Conservation (phyloP, 2,329 filamentous ascomycete species). For the Canariomyces notabilis region DNA sequence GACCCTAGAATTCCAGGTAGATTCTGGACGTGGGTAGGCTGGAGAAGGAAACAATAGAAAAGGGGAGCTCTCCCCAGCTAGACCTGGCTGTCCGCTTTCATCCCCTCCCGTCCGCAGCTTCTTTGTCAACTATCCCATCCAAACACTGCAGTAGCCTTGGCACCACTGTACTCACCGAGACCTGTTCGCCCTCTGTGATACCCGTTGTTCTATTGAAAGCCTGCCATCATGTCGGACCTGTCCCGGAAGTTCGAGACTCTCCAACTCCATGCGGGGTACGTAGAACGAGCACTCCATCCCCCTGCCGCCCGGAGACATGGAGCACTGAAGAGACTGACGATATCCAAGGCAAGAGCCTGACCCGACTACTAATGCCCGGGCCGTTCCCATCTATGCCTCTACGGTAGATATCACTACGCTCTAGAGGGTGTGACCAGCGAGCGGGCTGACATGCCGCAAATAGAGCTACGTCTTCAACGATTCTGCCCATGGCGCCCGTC, state of each 20-base stretch:
- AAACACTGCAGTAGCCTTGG: too few relatives aligned
- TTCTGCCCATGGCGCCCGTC: conserved; percentile 86
- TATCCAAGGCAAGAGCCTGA: conserved; percentile 68
- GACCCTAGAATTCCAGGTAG: conserved; percentile 2
- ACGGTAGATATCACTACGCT: conserved; percentile 49
- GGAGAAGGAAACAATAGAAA: neutral
- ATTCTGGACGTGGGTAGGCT: conserved; percentile 1
- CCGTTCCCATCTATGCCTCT: conserved; percentile 93
- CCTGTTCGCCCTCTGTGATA: conserved; percentile 9
- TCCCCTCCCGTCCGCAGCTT: neutral
- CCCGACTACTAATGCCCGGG: conserved; percentile 75
- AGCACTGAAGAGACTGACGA: conserved; percentile 13
- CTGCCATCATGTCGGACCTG: conserved; percentile 39
- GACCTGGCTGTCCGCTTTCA: neutral
- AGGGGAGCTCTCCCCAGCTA: neutral
- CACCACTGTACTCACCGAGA: neutral
- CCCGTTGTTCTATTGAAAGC: conserved; percentile 4
- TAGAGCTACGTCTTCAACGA: conserved; percentile 92
- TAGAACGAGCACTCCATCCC: neutral
- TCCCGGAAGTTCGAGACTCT: conserved; percentile 74
- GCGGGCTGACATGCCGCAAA: conserved; percentile 2
- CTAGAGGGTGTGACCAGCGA: neutral
- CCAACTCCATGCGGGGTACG: conserved; percentile 77
- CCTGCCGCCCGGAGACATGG: conserved; percentile 7
- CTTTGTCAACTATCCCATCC: neutral